Base-by-base conservation (phyloP, 176 grass and related monocot species). In the Guadua angustifolia region DNA sequence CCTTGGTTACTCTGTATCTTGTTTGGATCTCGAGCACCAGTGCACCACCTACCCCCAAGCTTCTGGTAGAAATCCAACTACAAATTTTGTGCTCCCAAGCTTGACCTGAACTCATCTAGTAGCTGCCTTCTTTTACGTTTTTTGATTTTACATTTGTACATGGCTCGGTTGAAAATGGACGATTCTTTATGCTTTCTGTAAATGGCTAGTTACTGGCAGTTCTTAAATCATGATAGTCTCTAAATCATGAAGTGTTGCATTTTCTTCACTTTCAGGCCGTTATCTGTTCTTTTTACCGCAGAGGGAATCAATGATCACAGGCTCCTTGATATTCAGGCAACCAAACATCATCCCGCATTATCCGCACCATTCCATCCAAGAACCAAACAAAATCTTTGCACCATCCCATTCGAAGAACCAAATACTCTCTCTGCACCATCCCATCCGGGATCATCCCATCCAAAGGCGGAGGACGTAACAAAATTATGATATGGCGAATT, bases 271-370 rank as follows among this genome's bases (percentile, higher is more conserved):
- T 50, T 44, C n/a, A 86, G 58, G 76, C 52, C 38, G 11, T 61
- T 44, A 81, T 73, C 58, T n/a, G 9, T 51, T 90, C 50, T 9
- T 78, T 9, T 75, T 40, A 78, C 47, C 66, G 29, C 93, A 98
- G 95, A 88, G 69, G 95, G 93, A 46, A 90, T 98, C 74, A 85
- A 87, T 78, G 95, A 95, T 87, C 95, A 39, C 89, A 95, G 21
- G n/a, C n/a, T n/a, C n/a, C n/a, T n/a, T n/a, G n/a, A n/a, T n/a
- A n/a, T n/a, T n/a, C n/a, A n/a, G n/a, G n/a, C n/a, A n/a, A n/a
- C n/a, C n/a, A n/a, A n/a, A n/a, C n/a, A n/a, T n/a, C n/a, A n/a
- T n/a, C n/a, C n/a, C n/a, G n/a, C n/a, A n/a, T n/a, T n/a, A n/a
- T n/a, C n/a, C n/a, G n/a, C n/a, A n/a, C n/a, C n/a, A n/a, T n/a